These are phyloP conservation scores for Boletus coccyginus DNA, from an alignment of 768 basidiomycete species.

Conservation along the genomic window DNA sequence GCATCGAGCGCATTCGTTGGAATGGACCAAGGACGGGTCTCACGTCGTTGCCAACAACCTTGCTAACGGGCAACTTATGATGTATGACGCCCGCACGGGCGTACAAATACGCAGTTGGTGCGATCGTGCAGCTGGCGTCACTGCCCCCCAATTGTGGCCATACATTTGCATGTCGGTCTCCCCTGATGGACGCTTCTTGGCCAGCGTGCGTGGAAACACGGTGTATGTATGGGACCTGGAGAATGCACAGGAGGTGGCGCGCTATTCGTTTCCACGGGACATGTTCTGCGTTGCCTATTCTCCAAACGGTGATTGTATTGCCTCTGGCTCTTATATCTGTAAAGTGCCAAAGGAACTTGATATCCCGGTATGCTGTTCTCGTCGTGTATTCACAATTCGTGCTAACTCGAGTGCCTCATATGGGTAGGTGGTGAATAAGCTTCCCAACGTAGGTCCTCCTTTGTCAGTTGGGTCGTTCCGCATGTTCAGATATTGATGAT, in stretches of 20 bases:
- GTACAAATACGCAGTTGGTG: conserved; percentile 21
- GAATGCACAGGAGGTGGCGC: conserved; percentile 11
- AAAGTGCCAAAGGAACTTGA: conserved; percentile 9
- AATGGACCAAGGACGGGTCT: conserved; percentile 22
- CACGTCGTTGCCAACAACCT: conserved; percentile 23
- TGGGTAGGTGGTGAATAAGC: conserved; percentile 1
- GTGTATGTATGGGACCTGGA: conserved; percentile 20
- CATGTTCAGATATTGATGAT: background rate
- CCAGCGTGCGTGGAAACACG: conserved; percentile 19
- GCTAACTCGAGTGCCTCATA: background rate
- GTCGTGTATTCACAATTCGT: background rate
- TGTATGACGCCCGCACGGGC: conserved; percentile 20
- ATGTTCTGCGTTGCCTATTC: conserved; percentile 25
- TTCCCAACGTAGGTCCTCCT: conserved; percentile 7
- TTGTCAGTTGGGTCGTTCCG: background rate
- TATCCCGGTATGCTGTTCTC: conserved; percentile 4
- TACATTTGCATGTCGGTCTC: conserved; percentile 25
- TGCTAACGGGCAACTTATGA: conserved; percentile 23
- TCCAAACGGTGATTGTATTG: conserved; percentile 19
- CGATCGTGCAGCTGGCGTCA: background rate
- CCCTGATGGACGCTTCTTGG: conserved; percentile 12
- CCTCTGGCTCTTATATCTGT: conserved; percentile 16
- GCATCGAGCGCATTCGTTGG: conserved; percentile 23
- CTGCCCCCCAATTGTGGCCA: conserved; percentile 17
- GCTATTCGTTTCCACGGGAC: conserved; percentile 21